Evolutionary conservation across 2,329 filamentous ascomycete genomes (phyloP), one percentile per base, ranked within the genome.

Genomic region (Ceratocystis ficicola): DNA sequence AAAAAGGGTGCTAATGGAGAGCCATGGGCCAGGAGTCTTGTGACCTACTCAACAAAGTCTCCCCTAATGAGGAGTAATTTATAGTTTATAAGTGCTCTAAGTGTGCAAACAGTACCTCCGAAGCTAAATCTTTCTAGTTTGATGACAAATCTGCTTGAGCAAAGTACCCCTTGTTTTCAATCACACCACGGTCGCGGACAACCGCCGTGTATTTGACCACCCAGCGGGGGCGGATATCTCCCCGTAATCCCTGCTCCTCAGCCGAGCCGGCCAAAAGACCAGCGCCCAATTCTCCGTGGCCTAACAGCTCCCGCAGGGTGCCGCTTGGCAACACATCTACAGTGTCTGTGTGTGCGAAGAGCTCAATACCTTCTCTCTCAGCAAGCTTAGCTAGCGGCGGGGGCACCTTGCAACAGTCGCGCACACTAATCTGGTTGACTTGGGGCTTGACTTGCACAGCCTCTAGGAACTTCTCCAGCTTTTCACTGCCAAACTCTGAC

Each of bases 131-230:
- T 41, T 44, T 52, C 65, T 72, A 75, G 61, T 68, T 67, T 65
- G 79, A 78, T 60, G 78, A 77, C 69, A 94, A 75, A 73, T 90
- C 86, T 2, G 92, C 93, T 22, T 86, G 85, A 1, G 93, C 93
- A 78, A 96, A 96, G 76, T 96, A 97, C 6, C 94, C 94, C 79
- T 97, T 99, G 74, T 94, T 96, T 79, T 99, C 94, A 70, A 99
- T 93, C 7, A 99, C 94, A 15, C 94, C 94, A 65, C 94, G 82
- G 74, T 97, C 88, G 74, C 89, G 88, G 50, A 97, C 90, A 67
- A 97, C 93, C 1, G 94, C 94, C 46, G 93, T 96, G 74, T 99
- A 99, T 74, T 97, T 95, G 70, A 93, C 87, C 32, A 97, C 94
- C 93, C 94, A 99, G 73, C 93, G 86, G 32, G 94, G 92, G 67